A percentile compares a stretch with the other conserved stretches of the same genome.
Evolutionary conservation across 2,329 filamentous ascomycete genomes (phyloP).

Genomic region (Pseudofabraea citricarpa): DNA sequence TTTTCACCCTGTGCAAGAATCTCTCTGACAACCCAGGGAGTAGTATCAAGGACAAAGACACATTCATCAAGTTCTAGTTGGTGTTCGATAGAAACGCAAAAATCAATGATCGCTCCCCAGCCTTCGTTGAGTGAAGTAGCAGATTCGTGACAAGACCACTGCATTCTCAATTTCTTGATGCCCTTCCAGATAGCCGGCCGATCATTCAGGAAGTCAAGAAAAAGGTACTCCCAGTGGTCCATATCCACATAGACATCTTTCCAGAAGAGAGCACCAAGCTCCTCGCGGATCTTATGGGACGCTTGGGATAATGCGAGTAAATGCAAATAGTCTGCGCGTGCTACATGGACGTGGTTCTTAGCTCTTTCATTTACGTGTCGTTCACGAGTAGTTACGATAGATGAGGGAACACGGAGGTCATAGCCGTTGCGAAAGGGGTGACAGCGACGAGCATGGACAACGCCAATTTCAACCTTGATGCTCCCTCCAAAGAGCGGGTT

Average conservation of each 20-base stretch:
- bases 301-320: not conserved
- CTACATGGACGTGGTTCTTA: not conserved
- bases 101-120: not conserved
- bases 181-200: not conserved
- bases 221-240: constrained; percentile 1
- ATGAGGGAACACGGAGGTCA: not conserved
- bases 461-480: not conserved
- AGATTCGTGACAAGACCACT: not conserved
- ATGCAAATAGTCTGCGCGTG: not conserved
- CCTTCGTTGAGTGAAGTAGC: not conserved
- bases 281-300: not conserved
- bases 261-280: constrained; percentile 1
- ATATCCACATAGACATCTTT: constrained; percentile 1
- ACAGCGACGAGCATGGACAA: not conserved
- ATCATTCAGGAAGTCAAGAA: not conserved
- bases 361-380: not conserved
- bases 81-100: not conserved
- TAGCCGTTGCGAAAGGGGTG: constrained; percentile 1
- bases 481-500: not conserved
- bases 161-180: not conserved
- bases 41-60: not conserved
- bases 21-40: not conserved
- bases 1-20: not conserved
- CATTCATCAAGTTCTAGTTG: not conserved
- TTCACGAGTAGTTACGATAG: not conserved